phyloP scores from a whole-genome alignment of 352 stramenopile species.

The Globisporangium splendens region DNA sequence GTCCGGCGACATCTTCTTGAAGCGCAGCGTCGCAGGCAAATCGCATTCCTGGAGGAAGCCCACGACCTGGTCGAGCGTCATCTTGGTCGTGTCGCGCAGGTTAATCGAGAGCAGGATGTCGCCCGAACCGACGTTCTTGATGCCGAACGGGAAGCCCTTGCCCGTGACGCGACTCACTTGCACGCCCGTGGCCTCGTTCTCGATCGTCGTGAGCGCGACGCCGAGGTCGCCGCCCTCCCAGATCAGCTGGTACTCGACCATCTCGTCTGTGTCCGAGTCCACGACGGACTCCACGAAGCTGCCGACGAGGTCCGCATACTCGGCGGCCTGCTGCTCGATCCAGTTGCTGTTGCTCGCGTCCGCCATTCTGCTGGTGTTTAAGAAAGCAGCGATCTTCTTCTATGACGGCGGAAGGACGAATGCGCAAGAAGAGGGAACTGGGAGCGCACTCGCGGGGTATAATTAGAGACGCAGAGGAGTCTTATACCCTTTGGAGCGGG shows the following conservation, averaged over 20 bases:
- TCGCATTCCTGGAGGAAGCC: slow-evolving; percentile 82
- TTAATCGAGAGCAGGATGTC: slow-evolving; percentile 85
- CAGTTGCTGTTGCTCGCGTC: slow-evolving; percentile 28
- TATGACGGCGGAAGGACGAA: neutral
- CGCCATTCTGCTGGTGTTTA: slow-evolving; percentile 34
- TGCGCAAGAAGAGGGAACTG: neutral
- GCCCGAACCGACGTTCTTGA: slow-evolving; percentile 83
- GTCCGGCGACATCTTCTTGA: slow-evolving; percentile 78
- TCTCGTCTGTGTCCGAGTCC: slow-evolving; percentile 79
- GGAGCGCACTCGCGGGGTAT: too few relatives aligned
- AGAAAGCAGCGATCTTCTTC: too few relatives aligned
- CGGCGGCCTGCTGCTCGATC: slow-evolving; percentile 85
- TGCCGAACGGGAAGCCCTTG: slow-evolving; percentile 85
- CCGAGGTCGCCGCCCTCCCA: slow-evolving; percentile 84
- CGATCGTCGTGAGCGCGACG: slow-evolving; percentile 76
- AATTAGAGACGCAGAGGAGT: too few relatives aligned
- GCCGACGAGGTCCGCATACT: slow-evolving; percentile 80
- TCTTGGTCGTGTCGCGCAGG: slow-evolving; percentile 72
- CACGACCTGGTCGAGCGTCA: slow-evolving; percentile 79
- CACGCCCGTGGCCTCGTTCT: slow-evolving; percentile 52
- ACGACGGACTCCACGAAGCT: slow-evolving; percentile 85
- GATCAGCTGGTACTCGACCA: slow-evolving; percentile 88
- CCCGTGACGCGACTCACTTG: slow-evolving; percentile 79
- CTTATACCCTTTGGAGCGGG: too few relatives aligned
- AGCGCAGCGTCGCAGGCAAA: slow-evolving; percentile 78